Base-by-base conservation (phyloP, 2,329 filamentous ascomycete genomes). In the Ophiostoma novo-ulmi region DNA sequence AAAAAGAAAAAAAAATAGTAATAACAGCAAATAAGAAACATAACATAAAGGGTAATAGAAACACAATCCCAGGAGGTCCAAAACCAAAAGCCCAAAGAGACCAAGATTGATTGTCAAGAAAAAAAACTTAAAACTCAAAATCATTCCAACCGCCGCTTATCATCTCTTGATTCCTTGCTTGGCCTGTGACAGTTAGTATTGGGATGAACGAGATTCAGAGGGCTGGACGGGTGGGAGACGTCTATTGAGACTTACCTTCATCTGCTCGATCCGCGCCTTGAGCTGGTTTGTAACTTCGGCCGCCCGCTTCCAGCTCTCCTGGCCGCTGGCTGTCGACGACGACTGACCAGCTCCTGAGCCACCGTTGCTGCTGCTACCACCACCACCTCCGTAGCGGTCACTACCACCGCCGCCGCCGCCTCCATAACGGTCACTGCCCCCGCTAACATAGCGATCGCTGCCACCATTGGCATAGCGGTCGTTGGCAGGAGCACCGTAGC, bases 251-350 rank as follows among this genome's bases (percentile, higher is more conserved):
- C 81, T 75, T 76, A 87, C 88, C 86, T 98, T 99, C 95, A 99
- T 99, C 84, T 95, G 91, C 83, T 98, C 95, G 80, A 99, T 99
- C 78, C 95, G 88, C 69, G 94, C 93, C 83, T 98, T 99, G 77
- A 99, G 80, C 79, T 97, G 95, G 80, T 94, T 97, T 70, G 95
- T 99, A 71, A 99, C 95, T 82, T 99, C 95, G 1, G 95, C 95
- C 22, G 95, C 95, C 75, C 95, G 86, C 82, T 94, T 96, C 95
- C 95, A 99, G 78, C 94, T 98, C 82, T 99, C 95, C 22, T 89
- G 88, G 0, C 88, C 88, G 65, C 75, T 72, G 14, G 70, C 72
- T 41, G 69, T 26, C 71, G 70, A 48, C 73, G 73, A 17, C 72
- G 68, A 8, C 55, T 70, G 70, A 36, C 72, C 74, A 11, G 72